These are phyloP conservation scores for Saccharomycopsis capsularis DNA, from an alignment of 805 yeast species.

Conservation along the genomic window DNA sequence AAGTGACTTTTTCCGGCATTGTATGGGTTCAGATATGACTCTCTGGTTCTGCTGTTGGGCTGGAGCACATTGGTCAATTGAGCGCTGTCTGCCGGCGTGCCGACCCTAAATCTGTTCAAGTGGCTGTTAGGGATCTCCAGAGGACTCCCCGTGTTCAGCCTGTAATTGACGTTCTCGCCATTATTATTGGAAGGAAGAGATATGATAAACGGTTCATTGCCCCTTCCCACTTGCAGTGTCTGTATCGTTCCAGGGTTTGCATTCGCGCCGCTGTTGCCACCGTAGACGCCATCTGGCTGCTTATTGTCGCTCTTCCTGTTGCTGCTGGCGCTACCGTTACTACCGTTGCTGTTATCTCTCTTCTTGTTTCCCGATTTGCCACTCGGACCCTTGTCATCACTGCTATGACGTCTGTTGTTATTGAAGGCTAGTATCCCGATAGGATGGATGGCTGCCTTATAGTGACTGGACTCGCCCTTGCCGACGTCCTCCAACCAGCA, in stretches of 20 bases:
- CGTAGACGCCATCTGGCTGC: not conserved
- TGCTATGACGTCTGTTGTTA: too few relatives aligned
- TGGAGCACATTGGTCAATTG: too few relatives aligned
- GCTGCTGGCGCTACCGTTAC: not conserved
- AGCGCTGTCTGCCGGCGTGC: not conserved
- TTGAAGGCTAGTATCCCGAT: slow-evolving; percentile 1
- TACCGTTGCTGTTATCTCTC: not conserved
- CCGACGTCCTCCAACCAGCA: slow-evolving; percentile 24
- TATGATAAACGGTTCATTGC: too few relatives aligned
- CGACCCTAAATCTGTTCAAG: not conserved
- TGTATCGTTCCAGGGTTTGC: not conserved
- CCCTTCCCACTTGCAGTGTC: not conserved
- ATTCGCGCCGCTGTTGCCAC: not conserved
- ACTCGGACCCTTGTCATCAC: too few relatives aligned
- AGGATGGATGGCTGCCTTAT: slow-evolving; percentile 12
- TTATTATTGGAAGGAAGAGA: too few relatives aligned
- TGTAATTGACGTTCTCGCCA: too few relatives aligned
- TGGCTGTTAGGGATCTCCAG: not conserved
- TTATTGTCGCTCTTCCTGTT: not conserved
- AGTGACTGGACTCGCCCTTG: not conserved
- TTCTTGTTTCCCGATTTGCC: too few relatives aligned
- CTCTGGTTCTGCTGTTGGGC: too few relatives aligned
- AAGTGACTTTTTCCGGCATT: too few relatives aligned
- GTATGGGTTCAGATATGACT: too few relatives aligned
- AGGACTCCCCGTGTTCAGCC: too few relatives aligned